Evolutionary conservation across 768 basidiomycete genomes (phyloP).

Genomic region (Hericium rajendrae): DNA sequence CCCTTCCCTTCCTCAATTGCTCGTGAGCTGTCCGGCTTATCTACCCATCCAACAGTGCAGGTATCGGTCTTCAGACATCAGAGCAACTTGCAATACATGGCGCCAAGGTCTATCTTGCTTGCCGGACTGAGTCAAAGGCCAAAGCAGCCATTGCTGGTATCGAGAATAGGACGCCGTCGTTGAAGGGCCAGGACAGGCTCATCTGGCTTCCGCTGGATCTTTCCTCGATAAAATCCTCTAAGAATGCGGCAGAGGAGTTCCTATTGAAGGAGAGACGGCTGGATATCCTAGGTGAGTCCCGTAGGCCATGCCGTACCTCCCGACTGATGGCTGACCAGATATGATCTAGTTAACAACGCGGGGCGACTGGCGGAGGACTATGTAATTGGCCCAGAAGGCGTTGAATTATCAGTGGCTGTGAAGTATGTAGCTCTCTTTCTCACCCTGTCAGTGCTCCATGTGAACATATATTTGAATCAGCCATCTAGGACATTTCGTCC

Average conservation of each 20-base stretch:
- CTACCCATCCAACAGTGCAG: constrained; percentile 22
- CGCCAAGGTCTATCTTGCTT: constrained; percentile 20
- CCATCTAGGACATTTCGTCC: constrained; percentile 20
- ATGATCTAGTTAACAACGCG: constrained; percentile 42
- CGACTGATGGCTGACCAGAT: neutral
- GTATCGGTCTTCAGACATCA: constrained; percentile 43
- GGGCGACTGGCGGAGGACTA: constrained; percentile 21
- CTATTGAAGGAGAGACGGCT: constrained; percentile 39
- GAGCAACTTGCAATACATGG: constrained; percentile 34
- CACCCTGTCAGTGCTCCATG: too few relatives aligned
- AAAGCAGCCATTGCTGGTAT: constrained; percentile 13
- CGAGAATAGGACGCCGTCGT: constrained; percentile 1
- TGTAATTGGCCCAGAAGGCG: constrained; percentile 19
- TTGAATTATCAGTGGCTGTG: constrained; percentile 27
- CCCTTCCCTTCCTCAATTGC: neutral
- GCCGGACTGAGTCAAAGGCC: constrained; percentile 9
- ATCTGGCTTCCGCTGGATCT: constrained; percentile 45
- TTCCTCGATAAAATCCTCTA: constrained; percentile 36
- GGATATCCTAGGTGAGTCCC: constrained; percentile 41
- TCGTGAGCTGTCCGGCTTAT: neutral
- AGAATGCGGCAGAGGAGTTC: constrained; percentile 39
- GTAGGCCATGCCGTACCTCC: neutral
- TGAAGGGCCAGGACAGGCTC: constrained; percentile 20
- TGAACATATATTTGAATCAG: constrained; percentile 7
- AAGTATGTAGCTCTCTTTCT: constrained; percentile 27